A percentile compares a stretch with the other conserved stretches of the same genome.
Conservation (phyloP, 192 early-diverging fungal species). For the Coemansia sp. region DNA sequence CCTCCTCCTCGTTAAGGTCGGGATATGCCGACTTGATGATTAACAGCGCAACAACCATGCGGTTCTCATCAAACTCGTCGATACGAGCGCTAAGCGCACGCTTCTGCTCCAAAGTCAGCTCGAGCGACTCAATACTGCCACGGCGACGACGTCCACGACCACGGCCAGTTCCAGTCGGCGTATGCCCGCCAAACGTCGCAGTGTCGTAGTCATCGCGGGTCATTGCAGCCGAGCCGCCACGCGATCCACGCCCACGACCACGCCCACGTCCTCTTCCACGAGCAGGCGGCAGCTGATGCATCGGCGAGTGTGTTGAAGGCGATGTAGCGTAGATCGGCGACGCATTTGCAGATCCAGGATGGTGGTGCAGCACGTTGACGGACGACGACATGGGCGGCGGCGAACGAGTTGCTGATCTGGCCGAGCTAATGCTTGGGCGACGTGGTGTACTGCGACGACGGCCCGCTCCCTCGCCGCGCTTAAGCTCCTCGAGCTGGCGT, state of each 20-base stretch:
- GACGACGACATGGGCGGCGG: constrained; percentile 36
- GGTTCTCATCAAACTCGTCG: constrained; percentile 33
- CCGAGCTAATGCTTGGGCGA: constrained; percentile 48
- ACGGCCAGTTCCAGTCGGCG: constrained; percentile 23
- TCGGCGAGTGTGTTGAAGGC: constrained; percentile 16
- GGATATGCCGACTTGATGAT: constrained; percentile 53
- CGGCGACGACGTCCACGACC: constrained; percentile 32
- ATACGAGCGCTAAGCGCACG: constrained; percentile 64
- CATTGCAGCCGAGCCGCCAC: constrained; percentile 31
- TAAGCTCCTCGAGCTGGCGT: constrained; percentile 50
- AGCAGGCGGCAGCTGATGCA: constrained; percentile 3
- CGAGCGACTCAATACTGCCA: constrained; percentile 49
- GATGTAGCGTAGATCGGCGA: constrained; percentile 34
- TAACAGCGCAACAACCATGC: constrained; percentile 43
- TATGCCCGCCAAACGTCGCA: constrained; percentile 2
- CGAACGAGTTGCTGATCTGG: constrained; percentile 40
- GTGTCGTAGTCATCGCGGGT: constrained; percentile 24
- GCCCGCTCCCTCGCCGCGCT: constrained; percentile 20
- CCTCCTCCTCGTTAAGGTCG: constrained; percentile 59
- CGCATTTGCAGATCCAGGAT: constrained; percentile 11
- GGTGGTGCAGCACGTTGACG: constrained; percentile 17
- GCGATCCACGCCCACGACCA: constrained; percentile 38
- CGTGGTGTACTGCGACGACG: constrained; percentile 43
- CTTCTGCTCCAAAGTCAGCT: constrained; percentile 85
- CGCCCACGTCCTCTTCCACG: constrained; percentile 20